These are phyloP conservation scores for Pleurotus cornucopiae DNA, from an alignment of 768 basidiomycete species.

Conservation along the genomic window DNA sequence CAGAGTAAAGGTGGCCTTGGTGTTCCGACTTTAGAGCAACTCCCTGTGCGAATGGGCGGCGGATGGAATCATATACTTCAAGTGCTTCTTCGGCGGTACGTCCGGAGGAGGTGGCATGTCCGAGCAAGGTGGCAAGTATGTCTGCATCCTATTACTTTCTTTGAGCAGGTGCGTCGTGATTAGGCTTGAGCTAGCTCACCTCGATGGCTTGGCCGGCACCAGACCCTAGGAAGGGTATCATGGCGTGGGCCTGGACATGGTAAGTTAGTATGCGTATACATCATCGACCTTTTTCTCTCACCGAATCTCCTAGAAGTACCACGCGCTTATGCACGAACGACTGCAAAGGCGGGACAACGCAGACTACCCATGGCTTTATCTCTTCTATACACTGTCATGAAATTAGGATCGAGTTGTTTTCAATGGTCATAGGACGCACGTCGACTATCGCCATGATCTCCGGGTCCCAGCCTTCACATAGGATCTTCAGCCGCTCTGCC, in stretches of 20 bases:
- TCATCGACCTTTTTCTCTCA: neutral
- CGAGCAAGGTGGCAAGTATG: neutral
- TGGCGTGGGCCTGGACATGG: neutral
- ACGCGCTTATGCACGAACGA: neutral
- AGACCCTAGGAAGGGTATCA: constrained; percentile 3
- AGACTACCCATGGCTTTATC: neutral
- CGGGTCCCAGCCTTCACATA: neutral
- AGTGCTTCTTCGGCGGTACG: neutral
- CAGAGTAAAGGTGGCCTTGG: neutral
- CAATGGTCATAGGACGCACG: neutral
- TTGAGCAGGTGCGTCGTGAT: neutral
- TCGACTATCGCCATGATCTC: neutral
- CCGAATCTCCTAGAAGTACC: neutral
- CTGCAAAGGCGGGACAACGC: neutral
- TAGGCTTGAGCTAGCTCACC: neutral
- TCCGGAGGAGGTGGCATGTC: neutral
- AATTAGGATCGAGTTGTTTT: neutral
- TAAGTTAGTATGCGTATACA: neutral
- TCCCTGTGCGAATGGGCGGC: neutral
- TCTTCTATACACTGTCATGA: neutral
- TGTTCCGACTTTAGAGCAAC: neutral
- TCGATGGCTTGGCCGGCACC: constrained; percentile 3
- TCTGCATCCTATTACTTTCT: neutral
- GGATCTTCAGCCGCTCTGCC: neutral
- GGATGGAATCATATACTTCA: neutral